Evolutionary conservation across 2,329 filamentous ascomycete genomes (phyloP).

Genomic region (Sarocladiaceae sp.): DNA sequence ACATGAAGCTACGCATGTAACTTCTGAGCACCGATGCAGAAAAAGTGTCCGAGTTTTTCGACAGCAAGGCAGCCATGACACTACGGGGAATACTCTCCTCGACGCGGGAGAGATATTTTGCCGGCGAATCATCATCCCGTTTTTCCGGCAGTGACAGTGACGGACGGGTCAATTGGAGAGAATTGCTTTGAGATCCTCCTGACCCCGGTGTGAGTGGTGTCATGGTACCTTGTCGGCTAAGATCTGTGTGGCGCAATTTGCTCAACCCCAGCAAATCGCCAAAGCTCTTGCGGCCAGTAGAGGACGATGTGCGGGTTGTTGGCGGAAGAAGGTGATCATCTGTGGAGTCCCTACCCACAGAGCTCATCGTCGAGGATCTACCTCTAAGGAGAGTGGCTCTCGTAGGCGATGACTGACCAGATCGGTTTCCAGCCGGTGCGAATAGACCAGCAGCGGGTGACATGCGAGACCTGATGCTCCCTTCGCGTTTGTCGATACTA

Average conservation of each 20-base stretch:
- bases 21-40: constrained; percentile 78
- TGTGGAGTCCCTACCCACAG: constrained; percentile 60
- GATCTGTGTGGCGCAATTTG: constrained; percentile 73
- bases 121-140: constrained; percentile 81
- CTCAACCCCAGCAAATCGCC: constrained; percentile 78
- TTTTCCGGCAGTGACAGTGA: constrained; percentile 67
- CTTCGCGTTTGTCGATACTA: constrained; percentile 21
- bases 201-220: constrained; percentile 65
- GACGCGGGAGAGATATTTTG: constrained; percentile 78
- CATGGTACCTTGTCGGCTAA: constrained; percentile 61
- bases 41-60: constrained; percentile 81
- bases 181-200: constrained; percentile 72
- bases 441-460: constrained; percentile 46
- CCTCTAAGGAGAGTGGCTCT: constrained; percentile 58
- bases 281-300: constrained; percentile 88
- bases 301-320: constrained; percentile 71
- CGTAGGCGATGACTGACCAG: constrained; percentile 62
- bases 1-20: constrained; percentile 91
- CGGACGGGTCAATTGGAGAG: constrained; percentile 70
- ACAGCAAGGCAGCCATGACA: constrained; percentile 76
- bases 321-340: constrained; percentile 64
- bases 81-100: constrained; percentile 76
- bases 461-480: constrained; percentile 19
- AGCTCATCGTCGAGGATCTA: constrained; percentile 86
- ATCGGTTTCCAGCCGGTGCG: constrained; percentile 30